Evolutionary conservation across 75 land plant genomes (phyloP), one percentile per base, ranked within the genome.

Genomic region (Larix kaempferi): DNA sequence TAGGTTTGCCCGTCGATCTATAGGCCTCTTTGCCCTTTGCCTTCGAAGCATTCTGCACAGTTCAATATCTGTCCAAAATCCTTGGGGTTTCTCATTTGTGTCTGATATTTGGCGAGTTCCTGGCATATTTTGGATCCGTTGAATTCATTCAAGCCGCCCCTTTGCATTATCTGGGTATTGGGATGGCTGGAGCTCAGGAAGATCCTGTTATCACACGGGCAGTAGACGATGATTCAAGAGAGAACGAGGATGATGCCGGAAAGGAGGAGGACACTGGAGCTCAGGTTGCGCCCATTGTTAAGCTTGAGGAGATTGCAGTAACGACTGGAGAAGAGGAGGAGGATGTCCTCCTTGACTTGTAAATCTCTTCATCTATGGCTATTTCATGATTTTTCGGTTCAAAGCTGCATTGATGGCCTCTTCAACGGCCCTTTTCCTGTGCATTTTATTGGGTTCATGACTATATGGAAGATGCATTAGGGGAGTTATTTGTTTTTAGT

Each of bases 201-300:
- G 57, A 74, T 16, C 57, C 75, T 0, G n/a, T 21, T 41, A 22
- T 39, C 39, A 39, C 72, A 69, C 12, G 72, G 3, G 15, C 75
- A 33, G 87, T 23, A 26, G 82, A 80, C 27, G 82, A 60, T 5
- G 22, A 60, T 22, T 19, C 21, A 21, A 22, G 23, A 22, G 62
- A 75, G 74, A 74, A 67, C 56, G 76, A 71, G 3, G 67, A 56
- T 21, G 77, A 73, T 73, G 77, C 60, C 27, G 91, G 81, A n/a
- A 88, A 87, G 56, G 94, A 92, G 61, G 94, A 92, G 77, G 93
- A 92, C 64, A 92, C 94, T 35, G 93, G 93, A 14, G 93, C 94
- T 61, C 90, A 91, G 77, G 63, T 92, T n/a, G 93, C 90, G 12
- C 94, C 93, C 33, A 92, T 92, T 73, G 82, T 92, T 59, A 84